A percentile compares a stretch with the other conserved stretches of the same genome.
phyloP scores from a whole-genome alignment of 2,329 filamentous ascomycete species.

The Verticillium isaacii region DNA sequence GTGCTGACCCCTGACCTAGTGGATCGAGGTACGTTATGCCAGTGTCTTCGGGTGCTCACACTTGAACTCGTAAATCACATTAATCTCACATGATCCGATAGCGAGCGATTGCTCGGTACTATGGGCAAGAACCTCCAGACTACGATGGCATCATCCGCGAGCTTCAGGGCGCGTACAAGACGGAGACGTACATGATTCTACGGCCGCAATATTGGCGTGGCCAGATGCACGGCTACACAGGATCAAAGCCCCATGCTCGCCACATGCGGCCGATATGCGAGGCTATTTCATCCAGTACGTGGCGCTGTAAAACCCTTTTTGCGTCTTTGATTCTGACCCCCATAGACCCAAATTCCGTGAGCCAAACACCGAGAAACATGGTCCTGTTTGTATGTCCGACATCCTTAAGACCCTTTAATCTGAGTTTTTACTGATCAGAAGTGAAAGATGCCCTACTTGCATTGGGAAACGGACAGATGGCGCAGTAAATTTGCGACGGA shows the following conservation, averaged over 20 bases:
- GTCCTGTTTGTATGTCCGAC: conserved; percentile 21
- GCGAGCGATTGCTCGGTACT: conserved; percentile 24
- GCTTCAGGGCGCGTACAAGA: conserved; percentile 3
- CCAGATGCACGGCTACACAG: conserved; percentile 21
- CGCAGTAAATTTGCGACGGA: conserved; percentile 11
- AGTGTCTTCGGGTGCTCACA: too few species aligned
- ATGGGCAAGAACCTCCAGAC: conserved; percentile 12
- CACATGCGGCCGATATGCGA: conserved; percentile 29
- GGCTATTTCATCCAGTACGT: conserved; percentile 21
- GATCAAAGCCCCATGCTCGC: conserved; percentile 23
- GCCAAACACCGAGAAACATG: conserved; percentile 16
- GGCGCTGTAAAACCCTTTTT: neutral
- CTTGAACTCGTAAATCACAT: neutral
- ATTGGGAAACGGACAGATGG: conserved; percentile 33
- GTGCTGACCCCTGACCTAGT: neutral
- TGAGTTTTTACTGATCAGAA: neutral
- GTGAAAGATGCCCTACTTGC: conserved; percentile 33
- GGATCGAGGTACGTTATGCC: conserved; percentile 9
- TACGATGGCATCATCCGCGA: conserved; percentile 1
- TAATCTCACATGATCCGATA: conserved; percentile 3
- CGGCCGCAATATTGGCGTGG: conserved; percentile 27
- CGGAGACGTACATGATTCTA: conserved; percentile 19
- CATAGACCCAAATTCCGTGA: neutral
- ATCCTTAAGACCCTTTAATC: neutral
- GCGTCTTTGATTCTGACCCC: neutral